Percentiles rank a stretch among this genome's conserved stretches.
Evolutionary conservation across 2,329 filamentous ascomycete species (phyloP).

Genomic region (Alternaria sp.): DNA sequence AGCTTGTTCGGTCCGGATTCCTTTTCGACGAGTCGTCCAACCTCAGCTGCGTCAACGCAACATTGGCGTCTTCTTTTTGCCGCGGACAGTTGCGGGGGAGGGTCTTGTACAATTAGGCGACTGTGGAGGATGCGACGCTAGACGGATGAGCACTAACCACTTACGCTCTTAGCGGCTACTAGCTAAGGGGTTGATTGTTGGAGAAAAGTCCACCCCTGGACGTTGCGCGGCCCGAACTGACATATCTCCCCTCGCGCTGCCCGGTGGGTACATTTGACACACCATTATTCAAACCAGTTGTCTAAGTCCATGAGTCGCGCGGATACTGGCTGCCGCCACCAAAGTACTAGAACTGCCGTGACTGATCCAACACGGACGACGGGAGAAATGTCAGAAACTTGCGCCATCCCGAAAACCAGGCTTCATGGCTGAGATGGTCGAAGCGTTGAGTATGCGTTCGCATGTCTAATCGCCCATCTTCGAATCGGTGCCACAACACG

Average conservation of each 20-base stretch:
- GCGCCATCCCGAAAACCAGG: conserved; percentile 19
- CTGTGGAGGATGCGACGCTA: conserved; percentile 33
- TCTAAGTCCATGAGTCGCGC: background rate
- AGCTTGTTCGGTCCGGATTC: conserved; percentile 14
- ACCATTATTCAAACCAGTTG: conserved; percentile 1
- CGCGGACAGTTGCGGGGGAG: conserved; percentile 25
- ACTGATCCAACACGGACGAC: conserved; percentile 7
- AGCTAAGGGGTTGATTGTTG: conserved; percentile 14
- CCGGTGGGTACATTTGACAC: background rate
- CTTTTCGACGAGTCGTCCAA: conserved; percentile 9
- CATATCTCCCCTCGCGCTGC: background rate
- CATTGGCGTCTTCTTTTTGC: conserved; percentile 16
- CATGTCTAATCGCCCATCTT: conserved; percentile 15
- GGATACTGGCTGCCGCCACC: conserved; percentile 1
- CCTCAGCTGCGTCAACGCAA: conserved; percentile 1
- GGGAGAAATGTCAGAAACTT: conserved; percentile 10
- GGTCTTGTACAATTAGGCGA: conserved; percentile 20
- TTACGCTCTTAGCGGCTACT: conserved; percentile 1
- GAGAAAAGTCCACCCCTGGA: conserved; percentile 15
- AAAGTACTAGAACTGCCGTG: conserved; percentile 1
- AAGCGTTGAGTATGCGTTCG: conserved; percentile 3
- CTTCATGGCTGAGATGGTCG: conserved; percentile 1
- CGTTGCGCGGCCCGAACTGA: conserved; percentile 12
- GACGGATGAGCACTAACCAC: conserved; percentile 8
- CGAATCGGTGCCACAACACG: conserved; percentile 13